Evolutionary conservation across 2,329 filamentous ascomycete species (phyloP), one percentile per base, ranked within the genome.

Genomic region (Aspergillus persii): DNA sequence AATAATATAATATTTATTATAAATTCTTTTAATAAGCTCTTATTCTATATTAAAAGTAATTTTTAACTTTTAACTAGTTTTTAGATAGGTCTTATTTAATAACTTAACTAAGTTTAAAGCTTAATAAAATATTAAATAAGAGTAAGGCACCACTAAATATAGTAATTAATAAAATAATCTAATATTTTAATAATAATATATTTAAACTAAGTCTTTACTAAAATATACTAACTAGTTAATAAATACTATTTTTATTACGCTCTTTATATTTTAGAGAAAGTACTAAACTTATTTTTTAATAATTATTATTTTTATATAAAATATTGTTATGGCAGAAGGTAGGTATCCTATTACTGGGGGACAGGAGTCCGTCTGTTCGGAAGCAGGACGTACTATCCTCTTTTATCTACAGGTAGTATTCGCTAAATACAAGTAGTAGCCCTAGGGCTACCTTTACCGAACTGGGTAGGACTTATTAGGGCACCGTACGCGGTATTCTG

Each of bases 231-330:
- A 50, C 3, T 27, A 23, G 3, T 11, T 27, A 27, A 50, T 27
- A 27, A 0, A 31, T 48, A 54, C 15, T 15, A 54, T 41, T 48
- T 2, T 1, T 33, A 50, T 50, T 11, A 1, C 6, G 77, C 66
- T 0, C 78, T 78, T 0, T 76, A 2, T 30, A 2, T 54, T 49
- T 23, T 23, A 23, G 18, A 23, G 18, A 23, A 2, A 23, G 18
- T 23, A 23, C 18, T 23, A 23, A 23, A 23, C 18, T 23, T 23
- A 23, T 23, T 23, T 23, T 23, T 23, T 23, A 23, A 2, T 23
- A 23, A 23, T 23, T 23, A 23, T 44, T 44, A 23, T 7, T 36
- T 9, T 11, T n/a, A n/a, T n/a, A n/a, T n/a, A n/a, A n/a, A n/a
- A n/a, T 12, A 54, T 46, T 54, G 33, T 47, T 47, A 54, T 30